A percentile compares a stretch with the other conserved stretches of the same genome.
phyloP scores from a whole-genome alignment of 306 rosid genomes.

The Urtica urens region DNA sequence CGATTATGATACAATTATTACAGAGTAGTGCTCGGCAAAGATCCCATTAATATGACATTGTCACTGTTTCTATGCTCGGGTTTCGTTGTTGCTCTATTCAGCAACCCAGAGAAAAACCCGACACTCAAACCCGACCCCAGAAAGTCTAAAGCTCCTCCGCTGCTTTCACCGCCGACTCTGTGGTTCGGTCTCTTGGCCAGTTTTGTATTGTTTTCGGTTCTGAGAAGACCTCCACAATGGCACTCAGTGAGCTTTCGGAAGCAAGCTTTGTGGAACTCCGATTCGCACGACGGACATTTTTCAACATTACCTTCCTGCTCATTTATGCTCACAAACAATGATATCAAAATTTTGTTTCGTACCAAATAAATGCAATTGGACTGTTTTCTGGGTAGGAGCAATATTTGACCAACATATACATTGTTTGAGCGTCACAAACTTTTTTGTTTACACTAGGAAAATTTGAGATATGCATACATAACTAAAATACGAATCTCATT shows the following conservation, averaged over 20 bases:
- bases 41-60: slow-evolving; percentile 74
- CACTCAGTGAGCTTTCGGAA: slow-evolving; percentile 54
- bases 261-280: slow-evolving; percentile 71
- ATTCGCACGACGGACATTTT: slow-evolving; percentile 58
- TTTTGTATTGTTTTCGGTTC: slow-evolving; percentile 29
- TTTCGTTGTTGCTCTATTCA: slow-evolving; percentile 39
- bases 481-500: no score
- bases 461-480: no score
- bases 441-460: no score
- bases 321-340: no score
- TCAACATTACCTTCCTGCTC: slow-evolving; percentile 71
- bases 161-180: no score
- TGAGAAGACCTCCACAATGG: slow-evolving; percentile 49
- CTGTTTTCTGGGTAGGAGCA: no score
- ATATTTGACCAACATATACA: no score
- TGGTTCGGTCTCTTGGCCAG: slow-evolving; percentile 20
- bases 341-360: no score
- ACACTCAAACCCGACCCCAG: slow-evolving; percentile 44
- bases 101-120: slow-evolving; percentile 51
- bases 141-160: slow-evolving; percentile 36
- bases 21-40: slow-evolving; percentile 57
- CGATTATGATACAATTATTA: slow-evolving; percentile 28
- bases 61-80: slow-evolving; percentile 40
- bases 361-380: no score
- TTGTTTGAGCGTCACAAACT: no score